Conservation (phyloP, 352 stramenopile species). For the Phytophthora nicotianae region DNA sequence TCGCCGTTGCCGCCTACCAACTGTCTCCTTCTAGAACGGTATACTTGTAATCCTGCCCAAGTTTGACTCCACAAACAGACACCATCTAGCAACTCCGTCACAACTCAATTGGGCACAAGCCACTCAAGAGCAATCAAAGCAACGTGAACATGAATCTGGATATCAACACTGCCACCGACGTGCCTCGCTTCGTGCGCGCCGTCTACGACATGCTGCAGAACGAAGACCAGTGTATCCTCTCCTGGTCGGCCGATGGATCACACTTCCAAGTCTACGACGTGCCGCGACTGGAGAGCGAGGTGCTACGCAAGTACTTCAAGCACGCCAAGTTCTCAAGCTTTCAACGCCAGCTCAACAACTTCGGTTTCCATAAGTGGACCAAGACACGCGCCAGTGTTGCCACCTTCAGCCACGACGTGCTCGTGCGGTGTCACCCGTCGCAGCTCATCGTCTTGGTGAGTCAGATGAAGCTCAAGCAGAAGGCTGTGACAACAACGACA, state of each 20-base stretch:
- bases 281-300: slow-evolving; percentile 54
- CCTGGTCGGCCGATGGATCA: slow-evolving; percentile 57
- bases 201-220: slow-evolving; percentile 64
- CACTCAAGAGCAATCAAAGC: slow-evolving; percentile 8
- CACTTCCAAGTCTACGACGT: slow-evolving; percentile 87
- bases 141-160: slow-evolving; percentile 1
- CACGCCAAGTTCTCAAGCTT: slow-evolving; percentile 91
- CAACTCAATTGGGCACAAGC: slow-evolving; percentile 17
- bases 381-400: slow-evolving; percentile 66
- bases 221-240: slow-evolving; percentile 52
- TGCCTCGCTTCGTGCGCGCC: slow-evolving; percentile 52
- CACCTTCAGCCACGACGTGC: slow-evolving; percentile 69
- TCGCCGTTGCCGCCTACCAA: background rate
- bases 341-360: slow-evolving; percentile 92
- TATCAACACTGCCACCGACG: background rate
- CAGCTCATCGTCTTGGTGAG: slow-evolving; percentile 14
- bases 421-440: slow-evolving; percentile 47
- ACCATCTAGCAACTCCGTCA: slow-evolving; percentile 10
- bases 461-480: slow-evolving; percentile 18
- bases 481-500: background rate
- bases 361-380: slow-evolving; percentile 89
- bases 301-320: slow-evolving; percentile 86
- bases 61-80: no score
- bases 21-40: background rate
- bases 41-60: background rate